phyloP scores from a whole-genome alignment of 176 grass and related monocot genomes.

The Puccinellia tenuiflora region DNA sequence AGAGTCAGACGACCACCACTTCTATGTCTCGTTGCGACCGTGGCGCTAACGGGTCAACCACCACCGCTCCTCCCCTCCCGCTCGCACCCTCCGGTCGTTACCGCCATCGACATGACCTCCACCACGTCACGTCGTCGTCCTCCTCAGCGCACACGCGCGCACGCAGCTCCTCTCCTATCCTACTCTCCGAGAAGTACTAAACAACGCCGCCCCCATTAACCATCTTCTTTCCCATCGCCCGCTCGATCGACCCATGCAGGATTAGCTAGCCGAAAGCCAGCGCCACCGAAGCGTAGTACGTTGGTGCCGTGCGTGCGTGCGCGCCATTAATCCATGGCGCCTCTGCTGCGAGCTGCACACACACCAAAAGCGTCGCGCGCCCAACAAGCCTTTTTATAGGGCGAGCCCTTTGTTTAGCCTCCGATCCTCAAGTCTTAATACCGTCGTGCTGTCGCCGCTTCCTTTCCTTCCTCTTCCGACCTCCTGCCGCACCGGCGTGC shows the following conservation, averaged over 20 bases:
- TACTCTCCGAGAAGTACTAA: not conserved
- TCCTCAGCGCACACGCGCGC: not conserved
- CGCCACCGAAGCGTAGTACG: not conserved
- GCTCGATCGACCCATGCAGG: not conserved
- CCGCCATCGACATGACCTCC: conserved; percentile 28
- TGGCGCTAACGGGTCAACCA: conserved; percentile 20
- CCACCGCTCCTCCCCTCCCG: not conserved
- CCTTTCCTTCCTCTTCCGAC: not conserved
- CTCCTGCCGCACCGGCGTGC: not conserved
- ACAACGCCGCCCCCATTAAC: not conserved
- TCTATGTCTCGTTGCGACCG: not conserved
- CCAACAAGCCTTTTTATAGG: conserved; percentile 21
- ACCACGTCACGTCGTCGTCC: conserved; percentile 1
- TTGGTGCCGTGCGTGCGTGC: not conserved
- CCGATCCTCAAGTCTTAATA: not conserved
- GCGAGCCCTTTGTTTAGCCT: not conserved
- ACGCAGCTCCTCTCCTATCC: not conserved
- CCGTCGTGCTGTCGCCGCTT: not conserved
- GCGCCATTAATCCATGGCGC: conserved; percentile 21
- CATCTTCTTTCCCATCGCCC: not conserved
- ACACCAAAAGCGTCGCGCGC: conserved; percentile 4
- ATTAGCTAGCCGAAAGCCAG: not conserved
- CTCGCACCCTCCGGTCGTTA: not conserved
- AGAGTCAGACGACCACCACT: not conserved
- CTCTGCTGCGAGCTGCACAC: not conserved